phyloP scores from a whole-genome alignment of 2,329 filamentous ascomycete genomes.

The Botryosphaeria dothidea region DNA sequence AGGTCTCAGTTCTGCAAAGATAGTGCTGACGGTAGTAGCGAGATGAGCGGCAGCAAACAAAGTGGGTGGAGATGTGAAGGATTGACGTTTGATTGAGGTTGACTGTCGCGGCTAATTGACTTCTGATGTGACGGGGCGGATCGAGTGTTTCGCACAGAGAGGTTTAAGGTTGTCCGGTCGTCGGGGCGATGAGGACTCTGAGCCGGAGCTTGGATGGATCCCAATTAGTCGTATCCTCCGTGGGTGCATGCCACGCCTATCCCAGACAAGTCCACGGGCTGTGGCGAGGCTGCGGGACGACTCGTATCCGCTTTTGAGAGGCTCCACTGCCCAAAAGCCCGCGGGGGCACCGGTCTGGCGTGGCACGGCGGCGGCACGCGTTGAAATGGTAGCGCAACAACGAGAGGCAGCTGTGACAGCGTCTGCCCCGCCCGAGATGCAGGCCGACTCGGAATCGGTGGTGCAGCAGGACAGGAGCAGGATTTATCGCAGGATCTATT shows the following conservation, averaged over 20 bases:
- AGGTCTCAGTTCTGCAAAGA: neutral
- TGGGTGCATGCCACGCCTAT: neutral
- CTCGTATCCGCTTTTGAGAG: constrained; percentile 3
- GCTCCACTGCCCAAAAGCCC: neutral
- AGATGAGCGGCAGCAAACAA: neutral
- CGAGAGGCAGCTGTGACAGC: neutral
- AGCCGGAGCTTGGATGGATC: neutral
- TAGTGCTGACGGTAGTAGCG: neutral
- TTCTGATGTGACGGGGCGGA: neutral
- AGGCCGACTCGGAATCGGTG: neutral
- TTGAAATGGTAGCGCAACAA: neutral
- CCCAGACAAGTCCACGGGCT: neutral
- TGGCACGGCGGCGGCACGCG: neutral
- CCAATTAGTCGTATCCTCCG: neutral
- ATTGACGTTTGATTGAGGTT: neutral
- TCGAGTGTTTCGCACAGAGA: neutral
- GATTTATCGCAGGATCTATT: neutral
- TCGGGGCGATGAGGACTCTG: neutral
- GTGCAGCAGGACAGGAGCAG: neutral
- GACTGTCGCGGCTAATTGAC: neutral
- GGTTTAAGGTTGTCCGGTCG: neutral
- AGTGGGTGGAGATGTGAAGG: neutral
- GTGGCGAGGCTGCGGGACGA: neutral
- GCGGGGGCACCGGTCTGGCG: neutral
- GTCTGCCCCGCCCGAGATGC: neutral